These are phyloP conservation scores for Calvatia gigantea DNA, from an alignment of 768 basidiomycete species.

Conservation along the genomic window DNA sequence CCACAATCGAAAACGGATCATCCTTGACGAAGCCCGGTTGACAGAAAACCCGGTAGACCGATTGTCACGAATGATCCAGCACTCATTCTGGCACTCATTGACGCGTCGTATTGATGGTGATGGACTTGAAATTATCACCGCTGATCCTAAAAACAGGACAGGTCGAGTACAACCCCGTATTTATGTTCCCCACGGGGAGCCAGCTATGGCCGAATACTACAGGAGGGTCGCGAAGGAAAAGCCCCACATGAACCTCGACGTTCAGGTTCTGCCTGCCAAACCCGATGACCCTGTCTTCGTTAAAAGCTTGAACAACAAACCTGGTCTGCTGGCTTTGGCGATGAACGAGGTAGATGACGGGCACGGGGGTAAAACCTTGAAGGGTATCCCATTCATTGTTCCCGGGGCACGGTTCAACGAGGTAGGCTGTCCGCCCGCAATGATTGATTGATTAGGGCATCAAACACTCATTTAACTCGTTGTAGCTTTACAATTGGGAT, in stretches of 20 bases:
- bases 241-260: conserved; percentile 91
- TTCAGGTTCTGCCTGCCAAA: conserved; percentile 82
- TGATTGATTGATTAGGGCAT: background rate
- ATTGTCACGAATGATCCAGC: conserved; percentile 93
- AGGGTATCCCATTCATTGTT: conserved; percentile 96
- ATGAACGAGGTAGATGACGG: conserved; percentile 90
- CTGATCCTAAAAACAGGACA: conserved; percentile 96
- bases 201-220: conserved; percentile 95
- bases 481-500: conserved; percentile 90
- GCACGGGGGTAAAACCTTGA: conserved; percentile 74
- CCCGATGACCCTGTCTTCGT: conserved; percentile 88
- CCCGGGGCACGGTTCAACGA: conserved; percentile 95
- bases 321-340: conserved; percentile 90
- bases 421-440: conserved; percentile 39
- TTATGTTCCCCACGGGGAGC: conserved; percentile 92
- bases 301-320: conserved; percentile 90
- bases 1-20: conserved; percentile 92
- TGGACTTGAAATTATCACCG: conserved; percentile 94
- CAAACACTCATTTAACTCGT: conserved; percentile 8
- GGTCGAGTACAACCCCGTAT: conserved; percentile 88
- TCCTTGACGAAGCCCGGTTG: conserved; percentile 97
- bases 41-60: conserved; percentile 98
- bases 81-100: conserved; percentile 97
- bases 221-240: conserved; percentile 85
- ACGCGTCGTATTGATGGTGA: conserved; percentile 97